These are phyloP conservation scores for Juncus effusus DNA, from an alignment of 176 grass and related monocot species.

Conservation along the genomic window DNA sequence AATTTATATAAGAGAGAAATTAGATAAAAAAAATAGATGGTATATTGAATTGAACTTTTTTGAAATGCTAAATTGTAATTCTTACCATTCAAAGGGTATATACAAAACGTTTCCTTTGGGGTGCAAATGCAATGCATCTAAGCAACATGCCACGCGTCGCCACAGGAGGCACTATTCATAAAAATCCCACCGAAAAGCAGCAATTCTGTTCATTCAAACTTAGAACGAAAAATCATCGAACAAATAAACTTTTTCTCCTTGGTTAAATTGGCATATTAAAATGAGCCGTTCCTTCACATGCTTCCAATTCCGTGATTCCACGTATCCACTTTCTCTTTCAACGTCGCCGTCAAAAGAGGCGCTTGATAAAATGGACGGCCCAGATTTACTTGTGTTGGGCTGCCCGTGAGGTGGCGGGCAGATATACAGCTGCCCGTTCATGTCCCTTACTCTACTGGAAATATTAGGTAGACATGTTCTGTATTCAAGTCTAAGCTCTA, in stretches of 20 bases:
- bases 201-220: too few species aligned
- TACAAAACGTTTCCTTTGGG: too few species aligned
- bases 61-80: too few species aligned
- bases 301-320: slow-evolving; percentile 5
- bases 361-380: not conserved
- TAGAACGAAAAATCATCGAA: not conserved
- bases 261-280: slow-evolving; percentile 19
- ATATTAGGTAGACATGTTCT: too few species aligned
- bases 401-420: slow-evolving; percentile 56
- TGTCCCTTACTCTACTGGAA: too few species aligned
- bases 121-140: too few species aligned
- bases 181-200: slow-evolving; percentile 8
- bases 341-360: not conserved
- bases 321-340: not conserved
- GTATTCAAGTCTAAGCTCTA: too few species aligned
- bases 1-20: too few species aligned
- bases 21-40: too few species aligned
- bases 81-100: too few species aligned
- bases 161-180: not conserved
- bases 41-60: too few species aligned
- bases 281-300: slow-evolving; percentile 18
- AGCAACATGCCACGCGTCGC: slow-evolving; percentile 3
- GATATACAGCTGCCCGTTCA: slow-evolving; percentile 19
- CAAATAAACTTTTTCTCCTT: slow-evolving; percentile 10
- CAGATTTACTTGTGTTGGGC: slow-evolving; percentile 15